Evolutionary conservation across 2,329 filamentous ascomycete genomes (phyloP).

Genomic region (Beauveria varroae): DNA sequence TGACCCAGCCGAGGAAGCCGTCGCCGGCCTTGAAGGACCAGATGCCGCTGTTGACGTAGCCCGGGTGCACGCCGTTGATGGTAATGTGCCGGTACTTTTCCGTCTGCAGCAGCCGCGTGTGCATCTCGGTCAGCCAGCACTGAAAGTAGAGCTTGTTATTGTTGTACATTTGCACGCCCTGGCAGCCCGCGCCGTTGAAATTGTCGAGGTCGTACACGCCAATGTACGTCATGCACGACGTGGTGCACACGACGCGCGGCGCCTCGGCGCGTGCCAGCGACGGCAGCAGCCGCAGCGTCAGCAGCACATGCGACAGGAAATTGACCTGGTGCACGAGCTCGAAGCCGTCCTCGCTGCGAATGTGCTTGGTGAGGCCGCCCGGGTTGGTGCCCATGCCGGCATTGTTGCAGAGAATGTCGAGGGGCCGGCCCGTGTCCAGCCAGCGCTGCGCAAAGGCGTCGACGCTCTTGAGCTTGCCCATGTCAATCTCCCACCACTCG

Average conservation of each 20-base stretch:
- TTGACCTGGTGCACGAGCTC: conserved; percentile 26
- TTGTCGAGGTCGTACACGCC: conserved; percentile 20
- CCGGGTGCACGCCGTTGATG: conserved; percentile 25
- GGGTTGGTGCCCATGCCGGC: conserved; percentile 19
- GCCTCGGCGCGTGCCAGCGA: conserved; percentile 17
- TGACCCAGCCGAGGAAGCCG: conserved; percentile 5
- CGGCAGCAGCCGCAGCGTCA: conserved; percentile 22
- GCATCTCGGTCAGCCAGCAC: conserved; percentile 24
- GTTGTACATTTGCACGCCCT: conserved; percentile 16
- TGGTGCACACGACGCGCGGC: conserved; percentile 24
- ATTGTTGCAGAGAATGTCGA: conserved; percentile 25
- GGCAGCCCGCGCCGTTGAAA: conserved; percentile 17
- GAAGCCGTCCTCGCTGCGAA: conserved; percentile 22
- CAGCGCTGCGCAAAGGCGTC: conserved; percentile 20
- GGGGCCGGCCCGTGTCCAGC: conserved; percentile 17
- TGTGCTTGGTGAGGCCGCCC: conserved; percentile 6
- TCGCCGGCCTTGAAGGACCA: conserved; percentile 17
- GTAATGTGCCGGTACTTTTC: conserved; percentile 20
- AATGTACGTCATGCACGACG: conserved; percentile 22
- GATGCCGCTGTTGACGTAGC: conserved; percentile 23
- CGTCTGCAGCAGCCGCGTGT: conserved; percentile 17
- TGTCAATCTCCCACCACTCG: conserved; percentile 23
- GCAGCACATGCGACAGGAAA: conserved; percentile 23
- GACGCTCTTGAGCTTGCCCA: conserved; percentile 18
- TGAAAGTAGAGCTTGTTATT: conserved; percentile 29